Evolutionary conservation across 495 filamentous ascomycete genomes (phyloP).

Genomic region (Penicillium ochrochloron): DNA sequence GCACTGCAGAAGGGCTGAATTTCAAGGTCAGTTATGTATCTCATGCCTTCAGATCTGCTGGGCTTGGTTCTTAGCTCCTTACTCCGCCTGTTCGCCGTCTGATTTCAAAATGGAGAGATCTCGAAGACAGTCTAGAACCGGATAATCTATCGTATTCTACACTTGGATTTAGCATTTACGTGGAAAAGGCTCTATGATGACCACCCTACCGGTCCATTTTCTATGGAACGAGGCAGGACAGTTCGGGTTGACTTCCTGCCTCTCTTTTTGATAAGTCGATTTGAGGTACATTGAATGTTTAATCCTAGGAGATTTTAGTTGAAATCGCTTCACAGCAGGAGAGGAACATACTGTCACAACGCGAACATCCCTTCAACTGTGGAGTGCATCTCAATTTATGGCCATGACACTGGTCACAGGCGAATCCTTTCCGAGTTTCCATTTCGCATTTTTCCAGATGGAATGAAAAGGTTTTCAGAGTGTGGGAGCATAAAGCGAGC

Average conservation of each 20-base stretch:
- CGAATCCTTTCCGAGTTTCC: conserved; percentile 11
- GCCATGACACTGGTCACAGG: conserved; percentile 15
- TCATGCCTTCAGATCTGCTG: not conserved
- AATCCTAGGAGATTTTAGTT: conserved; percentile 7
- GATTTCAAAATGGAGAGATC: conserved; percentile 9
- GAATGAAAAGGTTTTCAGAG: not conserved
- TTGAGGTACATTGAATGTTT: conserved; percentile 13
- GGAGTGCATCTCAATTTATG: conserved; percentile 16
- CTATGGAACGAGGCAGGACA: not conserved
- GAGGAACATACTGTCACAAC: conserved; percentile 17
- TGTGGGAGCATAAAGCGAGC: not conserved
- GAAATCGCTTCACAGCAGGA: not conserved
- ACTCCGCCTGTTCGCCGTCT: conserved; percentile 13
- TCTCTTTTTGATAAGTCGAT: conserved; percentile 17
- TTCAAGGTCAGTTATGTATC: not conserved
- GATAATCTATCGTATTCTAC: conserved; percentile 14
- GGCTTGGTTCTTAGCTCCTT: not conserved
- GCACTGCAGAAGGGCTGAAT: conserved; percentile 4
- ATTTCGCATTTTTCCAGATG: conserved; percentile 1
- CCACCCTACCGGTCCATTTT: not conserved
- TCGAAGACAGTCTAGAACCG: conserved; percentile 14
- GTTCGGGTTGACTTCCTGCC: conserved; percentile 13
- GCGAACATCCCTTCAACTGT: conserved; percentile 15
- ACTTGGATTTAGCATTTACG: not conserved
- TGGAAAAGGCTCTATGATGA: not conserved